Evolutionary conservation across 2,329 filamentous ascomycete genomes (phyloP), one percentile per base, ranked within the genome.

Genomic region (Fusarium paranaense): DNA sequence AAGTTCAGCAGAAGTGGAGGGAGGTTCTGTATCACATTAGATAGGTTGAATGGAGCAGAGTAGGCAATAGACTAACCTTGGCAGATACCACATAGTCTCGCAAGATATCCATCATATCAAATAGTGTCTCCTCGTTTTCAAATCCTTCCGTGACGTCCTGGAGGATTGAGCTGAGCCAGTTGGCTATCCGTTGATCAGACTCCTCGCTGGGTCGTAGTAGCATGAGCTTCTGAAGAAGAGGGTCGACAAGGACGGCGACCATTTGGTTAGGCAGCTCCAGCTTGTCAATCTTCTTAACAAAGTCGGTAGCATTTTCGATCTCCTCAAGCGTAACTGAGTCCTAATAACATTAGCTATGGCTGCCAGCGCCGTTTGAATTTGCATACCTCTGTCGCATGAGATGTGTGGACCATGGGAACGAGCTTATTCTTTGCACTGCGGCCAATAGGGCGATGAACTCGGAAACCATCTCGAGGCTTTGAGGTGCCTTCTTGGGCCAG

Each of bases 201-300:
- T 87, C 85, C 18, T 85, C 82, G 38, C 89, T 87, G 2, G 91
- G 89, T 59, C 89, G 88, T 33, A 94, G 83, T n/a, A 93, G 83
- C 37, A 94, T 84, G 27, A 96, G 86, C 79, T 96, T 97, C 80
- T 96, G 94, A 2, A 96, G 87, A 33, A 97, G 85, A 4, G 92
- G 92, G 78, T 97, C 93, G 2, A 89, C 90, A 16, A 97, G 85
- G 5, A 94, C 90, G 6, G 95, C 93, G 45, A 95, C 90, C 2
- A 97, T 86, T 81, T 97, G 95, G 72, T 93, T 95, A 0, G 95
- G 95, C 45, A 95, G 84, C 81, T 97, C 93, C 30, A 97, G 91
- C 74, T 88, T 93, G 75, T 97, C 94, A 10, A 97, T 82, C 66
- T 90, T 93, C 52, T 89, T 88, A 7, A 95, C 91, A 69, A 97